Percentiles rank a stretch among this genome's conserved stretches.
Evolutionary conservation across 2,329 filamentous ascomycete species (phyloP).

Genomic region (Lasiodiplodia hormozganensis): DNA sequence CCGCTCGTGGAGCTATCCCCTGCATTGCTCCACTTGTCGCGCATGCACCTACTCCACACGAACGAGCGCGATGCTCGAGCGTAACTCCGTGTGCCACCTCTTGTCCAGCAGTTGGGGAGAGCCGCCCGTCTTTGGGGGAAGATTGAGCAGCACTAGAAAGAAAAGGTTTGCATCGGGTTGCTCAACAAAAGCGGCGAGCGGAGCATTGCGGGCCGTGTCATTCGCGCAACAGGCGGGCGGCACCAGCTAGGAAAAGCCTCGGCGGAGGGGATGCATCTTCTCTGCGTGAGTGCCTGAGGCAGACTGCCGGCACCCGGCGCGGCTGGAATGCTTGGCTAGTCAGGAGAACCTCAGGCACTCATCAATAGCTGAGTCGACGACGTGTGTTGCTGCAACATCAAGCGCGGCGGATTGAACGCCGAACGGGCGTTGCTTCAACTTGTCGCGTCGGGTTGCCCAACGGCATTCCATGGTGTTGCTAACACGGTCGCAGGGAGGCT

Average conservation of each 20-base stretch:
- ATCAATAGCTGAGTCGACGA: neutral
- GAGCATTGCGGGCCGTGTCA: slow-evolving; percentile 18
- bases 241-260: slow-evolving; percentile 9
- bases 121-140: neutral
- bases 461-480: neutral
- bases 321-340: neutral
- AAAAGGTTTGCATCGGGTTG: neutral
- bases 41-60: slow-evolving; percentile 21
- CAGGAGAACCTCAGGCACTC: neutral
- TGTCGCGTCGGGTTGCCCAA: slow-evolving; percentile 2
- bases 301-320: neutral
- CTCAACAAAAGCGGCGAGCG: slow-evolving; percentile 8
- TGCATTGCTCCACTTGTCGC: slow-evolving; percentile 24
- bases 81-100: neutral
- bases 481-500: neutral
- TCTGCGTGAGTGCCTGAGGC: slow-evolving; percentile 3
- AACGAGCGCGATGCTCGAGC: slow-evolving; percentile 6
- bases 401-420: neutral
- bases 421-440: neutral
- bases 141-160: neutral
- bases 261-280: slow-evolving; percentile 19
- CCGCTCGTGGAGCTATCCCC: slow-evolving; percentile 20
- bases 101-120: neutral
- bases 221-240: slow-evolving; percentile 1
- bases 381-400: too few relatives aligned